Evolutionary conservation across 305 asterid genomes (phyloP).

Genomic region (Fraxinus angustifolia): DNA sequence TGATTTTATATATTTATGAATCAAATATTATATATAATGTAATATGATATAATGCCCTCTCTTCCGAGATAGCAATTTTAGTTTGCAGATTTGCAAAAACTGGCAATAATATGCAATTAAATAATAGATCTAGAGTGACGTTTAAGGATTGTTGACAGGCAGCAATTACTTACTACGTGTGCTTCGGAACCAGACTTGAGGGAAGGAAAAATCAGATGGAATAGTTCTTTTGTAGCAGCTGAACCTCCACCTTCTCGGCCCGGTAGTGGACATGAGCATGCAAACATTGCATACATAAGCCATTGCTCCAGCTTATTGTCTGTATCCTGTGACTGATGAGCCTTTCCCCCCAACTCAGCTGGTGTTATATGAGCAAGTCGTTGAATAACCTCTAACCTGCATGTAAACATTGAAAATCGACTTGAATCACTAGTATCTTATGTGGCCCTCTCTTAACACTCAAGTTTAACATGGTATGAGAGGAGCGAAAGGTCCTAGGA

Average conservation of each 20-base stretch:
- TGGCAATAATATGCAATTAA: conserved; percentile 1
- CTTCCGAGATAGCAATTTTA: neutral
- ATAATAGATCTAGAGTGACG: neutral
- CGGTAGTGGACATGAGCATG: conserved; percentile 88
- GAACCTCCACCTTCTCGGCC: conserved; percentile 85
- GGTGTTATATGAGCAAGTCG: conserved; percentile 95
- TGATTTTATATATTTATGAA: neutral
- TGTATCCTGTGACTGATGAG: conserved; percentile 88
- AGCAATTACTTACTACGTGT: conserved; percentile 67
- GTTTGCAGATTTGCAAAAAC: conserved; percentile 10
- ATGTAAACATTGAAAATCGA: conserved; percentile 20
- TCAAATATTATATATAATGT: neutral
- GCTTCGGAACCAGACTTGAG: conserved; percentile 94
- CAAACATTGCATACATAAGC: conserved; percentile 99
- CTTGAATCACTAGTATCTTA: conserved; percentile 3
- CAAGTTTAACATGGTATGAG: neutral
- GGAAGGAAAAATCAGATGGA: conserved; percentile 93
- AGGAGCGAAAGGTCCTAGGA: neutral
- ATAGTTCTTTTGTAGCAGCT: conserved; percentile 81
- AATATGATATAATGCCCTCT: neutral
- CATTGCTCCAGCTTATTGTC: conserved; percentile 97
- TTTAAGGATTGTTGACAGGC: conserved; percentile 20
- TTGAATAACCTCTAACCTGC: conserved; percentile 92
- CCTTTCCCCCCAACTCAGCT: conserved; percentile 94
- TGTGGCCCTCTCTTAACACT: neutral